phyloP scores from a whole-genome alignment of 805 yeast species.

The Cyberlindnera subsufficiens region DNA sequence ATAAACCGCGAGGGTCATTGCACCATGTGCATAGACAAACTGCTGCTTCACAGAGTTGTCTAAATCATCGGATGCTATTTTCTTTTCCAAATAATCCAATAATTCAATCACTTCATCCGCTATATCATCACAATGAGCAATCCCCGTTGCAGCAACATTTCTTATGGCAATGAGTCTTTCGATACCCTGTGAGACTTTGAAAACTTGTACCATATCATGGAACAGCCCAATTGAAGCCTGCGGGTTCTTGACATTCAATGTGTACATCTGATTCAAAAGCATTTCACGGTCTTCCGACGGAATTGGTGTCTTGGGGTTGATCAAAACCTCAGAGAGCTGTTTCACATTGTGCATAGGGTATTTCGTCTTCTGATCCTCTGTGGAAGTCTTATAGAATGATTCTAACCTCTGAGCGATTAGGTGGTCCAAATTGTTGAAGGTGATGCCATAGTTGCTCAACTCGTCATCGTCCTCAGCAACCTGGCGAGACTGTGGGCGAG shows the following conservation, averaged over 20 bases:
- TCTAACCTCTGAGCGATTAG: slow-evolving; percentile 18
- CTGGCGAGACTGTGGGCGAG: slow-evolving; percentile 10
- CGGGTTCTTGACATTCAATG: slow-evolving; percentile 16
- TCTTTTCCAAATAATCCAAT: slow-evolving; percentile 14
- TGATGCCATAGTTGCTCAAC: slow-evolving; percentile 18
- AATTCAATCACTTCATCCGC: slow-evolving; percentile 14
- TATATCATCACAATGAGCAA: slow-evolving; percentile 20
- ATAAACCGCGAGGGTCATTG: slow-evolving; percentile 16
- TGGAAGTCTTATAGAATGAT: slow-evolving; percentile 7
- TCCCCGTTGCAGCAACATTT: slow-evolving; percentile 18
- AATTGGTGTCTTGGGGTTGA: slow-evolving; percentile 16
- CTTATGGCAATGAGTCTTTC: slow-evolving; percentile 17
- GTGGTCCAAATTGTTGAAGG: slow-evolving; percentile 23
- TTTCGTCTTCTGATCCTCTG: slow-evolving; percentile 12
- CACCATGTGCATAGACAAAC: slow-evolving; percentile 19
- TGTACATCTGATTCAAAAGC: slow-evolving; percentile 20
- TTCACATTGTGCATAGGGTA: slow-evolving; percentile 19
- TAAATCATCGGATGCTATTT: slow-evolving; percentile 12
- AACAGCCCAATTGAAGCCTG: slow-evolving; percentile 9
- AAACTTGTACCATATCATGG: slow-evolving; percentile 13
- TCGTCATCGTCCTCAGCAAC: slow-evolving; percentile 14
- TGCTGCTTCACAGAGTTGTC: slow-evolving; percentile 13
- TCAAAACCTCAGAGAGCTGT: slow-evolving; percentile 16
- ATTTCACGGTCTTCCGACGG: slow-evolving; percentile 20
- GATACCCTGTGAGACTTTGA: slow-evolving; percentile 13